Evolutionary conservation across 345 rosid genomes (phyloP).

Genomic region (Aurinia saxatilis): DNA sequence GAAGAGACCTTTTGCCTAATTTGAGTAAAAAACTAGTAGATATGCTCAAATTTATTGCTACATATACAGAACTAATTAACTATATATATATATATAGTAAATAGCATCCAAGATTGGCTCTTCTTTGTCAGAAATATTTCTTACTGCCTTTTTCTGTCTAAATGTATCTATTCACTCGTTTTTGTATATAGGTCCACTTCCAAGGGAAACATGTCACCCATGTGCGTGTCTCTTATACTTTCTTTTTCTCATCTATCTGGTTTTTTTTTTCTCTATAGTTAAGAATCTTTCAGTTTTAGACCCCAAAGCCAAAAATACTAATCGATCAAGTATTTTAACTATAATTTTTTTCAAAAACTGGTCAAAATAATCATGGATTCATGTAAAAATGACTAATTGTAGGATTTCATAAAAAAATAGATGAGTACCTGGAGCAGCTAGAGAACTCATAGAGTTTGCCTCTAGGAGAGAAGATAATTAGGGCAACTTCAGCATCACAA

Average conservation of each 20-base stretch:
- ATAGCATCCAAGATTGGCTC: neutral
- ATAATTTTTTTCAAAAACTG: neutral
- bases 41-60: neutral
- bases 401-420: too few species aligned
- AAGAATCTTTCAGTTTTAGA: neutral
- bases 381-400: neutral
- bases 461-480: constrained; percentile 68
- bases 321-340: neutral
- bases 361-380: neutral
- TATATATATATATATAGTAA: neutral
- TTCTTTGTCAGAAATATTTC: neutral
- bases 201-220: neutral
- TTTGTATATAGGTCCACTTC: too few species aligned
- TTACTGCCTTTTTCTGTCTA: neutral
- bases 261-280: neutral
- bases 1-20: constrained; percentile 4
- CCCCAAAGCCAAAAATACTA: neutral
- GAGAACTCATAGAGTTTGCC: constrained; percentile 83
- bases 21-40: neutral
- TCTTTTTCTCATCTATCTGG: neutral
- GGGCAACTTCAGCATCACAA: constrained; percentile 86
- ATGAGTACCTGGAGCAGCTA: constrained; percentile 49
- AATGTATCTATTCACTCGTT: too few species aligned
- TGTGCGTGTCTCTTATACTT: constrained; percentile 8
- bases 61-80: neutral